These are phyloP conservation scores for Cyberlindnera subsufficiens DNA, from an alignment of 805 yeast species.

Conservation along the genomic window DNA sequence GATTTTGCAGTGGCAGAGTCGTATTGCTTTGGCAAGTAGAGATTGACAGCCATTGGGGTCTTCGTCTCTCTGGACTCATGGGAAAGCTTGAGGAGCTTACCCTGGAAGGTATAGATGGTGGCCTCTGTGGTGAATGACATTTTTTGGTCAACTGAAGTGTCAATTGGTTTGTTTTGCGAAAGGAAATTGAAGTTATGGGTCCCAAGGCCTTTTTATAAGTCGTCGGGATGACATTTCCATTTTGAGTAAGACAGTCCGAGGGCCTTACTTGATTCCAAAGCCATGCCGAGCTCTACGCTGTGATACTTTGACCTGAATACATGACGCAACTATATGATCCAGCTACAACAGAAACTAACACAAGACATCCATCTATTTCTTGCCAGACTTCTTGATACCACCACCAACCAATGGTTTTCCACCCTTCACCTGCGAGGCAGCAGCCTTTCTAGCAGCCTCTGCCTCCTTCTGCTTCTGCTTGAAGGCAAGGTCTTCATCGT, in stretches of 20 bases:
- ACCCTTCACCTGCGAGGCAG: conserved; percentile 79
- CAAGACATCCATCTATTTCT: conserved; percentile 30
- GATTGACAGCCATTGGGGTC: conserved; percentile 78
- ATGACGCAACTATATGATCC: neutral
- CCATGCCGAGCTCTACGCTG: too few relatives aligned
- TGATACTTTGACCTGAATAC: too few relatives aligned
- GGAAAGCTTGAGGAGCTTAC: conserved; percentile 65
- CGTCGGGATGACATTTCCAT: neutral
- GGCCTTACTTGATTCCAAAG: too few relatives aligned
- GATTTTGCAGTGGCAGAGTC: conserved; percentile 22
- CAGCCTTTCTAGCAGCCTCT: conserved; percentile 86
- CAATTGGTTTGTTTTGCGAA: neutral
- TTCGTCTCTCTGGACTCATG: conserved; percentile 64
- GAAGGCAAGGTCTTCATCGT: conserved; percentile 87
- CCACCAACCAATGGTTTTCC: conserved; percentile 93
- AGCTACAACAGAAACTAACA: conserved; percentile 4
- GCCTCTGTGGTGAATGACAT: conserved; percentile 22
- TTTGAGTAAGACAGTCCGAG: neutral
- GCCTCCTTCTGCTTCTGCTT: conserved; percentile 94
- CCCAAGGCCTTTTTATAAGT: neutral
- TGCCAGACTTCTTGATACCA: conserved; percentile 88
- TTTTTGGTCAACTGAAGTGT: neutral
- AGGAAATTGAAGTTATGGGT: neutral
- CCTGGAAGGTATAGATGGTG: conserved; percentile 52
- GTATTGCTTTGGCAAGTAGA: conserved; percentile 66